Percentiles rank a stretch among this genome's conserved stretches.
phyloP scores from a whole-genome alignment of 352 stramenopile species.

The Globisporangium barbulae region DNA sequence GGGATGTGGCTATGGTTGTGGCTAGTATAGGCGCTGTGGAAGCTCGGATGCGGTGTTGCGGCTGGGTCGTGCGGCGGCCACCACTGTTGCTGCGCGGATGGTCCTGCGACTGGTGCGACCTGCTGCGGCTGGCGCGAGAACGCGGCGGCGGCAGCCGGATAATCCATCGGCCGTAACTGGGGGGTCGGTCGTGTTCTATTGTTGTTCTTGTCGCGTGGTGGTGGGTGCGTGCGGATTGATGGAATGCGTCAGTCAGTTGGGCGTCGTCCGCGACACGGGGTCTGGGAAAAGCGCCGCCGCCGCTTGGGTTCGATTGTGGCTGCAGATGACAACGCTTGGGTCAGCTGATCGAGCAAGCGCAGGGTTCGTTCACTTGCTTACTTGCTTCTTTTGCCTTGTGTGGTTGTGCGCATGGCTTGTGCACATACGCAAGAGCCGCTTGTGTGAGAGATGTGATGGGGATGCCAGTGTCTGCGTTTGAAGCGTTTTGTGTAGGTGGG shows the following conservation, averaged over 20 bases:
- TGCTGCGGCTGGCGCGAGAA: background rate
- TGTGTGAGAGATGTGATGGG: background rate
- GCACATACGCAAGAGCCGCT: too few species aligned
- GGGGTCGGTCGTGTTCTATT: background rate
- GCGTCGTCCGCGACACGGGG: background rate
- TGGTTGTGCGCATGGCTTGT: background rate
- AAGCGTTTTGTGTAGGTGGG: too few species aligned
- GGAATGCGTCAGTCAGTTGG: background rate
- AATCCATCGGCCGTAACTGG: slow-evolving; percentile 3
- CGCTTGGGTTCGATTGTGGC: background rate
- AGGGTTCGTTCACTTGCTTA: background rate
- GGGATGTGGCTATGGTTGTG: background rate
- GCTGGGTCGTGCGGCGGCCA: background rate
- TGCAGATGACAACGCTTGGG: background rate
- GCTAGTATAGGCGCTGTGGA: background rate
- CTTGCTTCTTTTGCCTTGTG: background rate
- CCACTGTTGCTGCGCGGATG: background rate
- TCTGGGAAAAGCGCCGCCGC: background rate
- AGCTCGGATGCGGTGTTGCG: background rate
- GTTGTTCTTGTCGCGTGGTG: background rate
- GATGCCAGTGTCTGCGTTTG: background rate
- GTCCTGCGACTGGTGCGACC: background rate
- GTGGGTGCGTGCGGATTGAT: background rate
- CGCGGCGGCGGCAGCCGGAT: background rate
- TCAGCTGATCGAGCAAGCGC: background rate